phyloP scores from a whole-genome alignment of 2,329 filamentous ascomycete species.

The Aspergillus japonicus region DNA sequence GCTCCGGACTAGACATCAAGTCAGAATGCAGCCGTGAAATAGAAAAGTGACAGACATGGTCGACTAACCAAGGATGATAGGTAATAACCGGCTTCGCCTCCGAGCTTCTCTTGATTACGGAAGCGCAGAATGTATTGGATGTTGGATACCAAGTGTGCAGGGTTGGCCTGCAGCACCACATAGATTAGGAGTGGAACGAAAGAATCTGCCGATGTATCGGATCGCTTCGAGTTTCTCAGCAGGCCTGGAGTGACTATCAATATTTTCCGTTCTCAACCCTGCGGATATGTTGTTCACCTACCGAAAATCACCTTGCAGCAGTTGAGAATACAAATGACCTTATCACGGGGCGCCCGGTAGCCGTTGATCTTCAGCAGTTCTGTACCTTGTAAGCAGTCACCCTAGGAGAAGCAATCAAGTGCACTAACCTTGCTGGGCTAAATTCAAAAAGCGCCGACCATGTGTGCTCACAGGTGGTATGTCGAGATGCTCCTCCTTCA shows the following conservation, averaged over 20 bases:
- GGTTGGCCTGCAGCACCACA: constrained; percentile 89
- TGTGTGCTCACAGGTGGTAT: constrained; percentile 82
- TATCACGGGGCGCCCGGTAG: constrained; percentile 94
- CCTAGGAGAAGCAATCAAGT: neutral
- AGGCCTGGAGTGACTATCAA: constrained; percentile 53
- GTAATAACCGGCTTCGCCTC: constrained; percentile 97
- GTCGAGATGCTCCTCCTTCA: constrained; percentile 88
- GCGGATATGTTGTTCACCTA: constrained; percentile 40
- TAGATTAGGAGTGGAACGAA: constrained; percentile 96
- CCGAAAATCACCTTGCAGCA: constrained; percentile 99
- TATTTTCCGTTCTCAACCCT: neutral
- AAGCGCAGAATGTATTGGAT: constrained; percentile 97
- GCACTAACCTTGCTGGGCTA: constrained; percentile 77
- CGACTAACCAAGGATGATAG: constrained; percentile 77
- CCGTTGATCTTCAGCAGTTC: constrained; percentile 95
- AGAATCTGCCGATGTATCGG: constrained; percentile 89
- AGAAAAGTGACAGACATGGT: neutral
- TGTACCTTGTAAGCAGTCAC: constrained; percentile 40
- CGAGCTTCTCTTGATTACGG: constrained; percentile 93
- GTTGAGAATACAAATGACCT: constrained; percentile 97
- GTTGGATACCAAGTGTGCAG: constrained; percentile 93
- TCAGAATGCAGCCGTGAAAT: neutral
- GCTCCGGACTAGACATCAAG: constrained; percentile 58
- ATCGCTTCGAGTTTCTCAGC: constrained; percentile 81
- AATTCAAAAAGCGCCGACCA: constrained; percentile 78